Base-by-base conservation (phyloP, 2,329 filamentous ascomycete genomes). In the Myriosclerotinia curreyana region DNA sequence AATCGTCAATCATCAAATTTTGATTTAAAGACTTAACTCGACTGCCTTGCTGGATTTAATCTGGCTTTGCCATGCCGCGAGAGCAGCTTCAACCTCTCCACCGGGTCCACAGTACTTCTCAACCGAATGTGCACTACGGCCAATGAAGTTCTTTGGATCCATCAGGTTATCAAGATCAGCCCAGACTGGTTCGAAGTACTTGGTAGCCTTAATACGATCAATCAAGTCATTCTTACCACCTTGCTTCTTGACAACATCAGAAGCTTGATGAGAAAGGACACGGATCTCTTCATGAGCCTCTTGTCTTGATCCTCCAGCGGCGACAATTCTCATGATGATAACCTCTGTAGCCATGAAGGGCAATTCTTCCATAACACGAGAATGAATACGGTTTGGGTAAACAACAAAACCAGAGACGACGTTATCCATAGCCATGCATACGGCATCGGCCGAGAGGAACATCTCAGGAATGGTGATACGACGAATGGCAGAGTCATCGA, bases 241-340 rank as follows among this genome's bases (percentile, higher is more conserved):
- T 75, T 89, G 79, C 71, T 85, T 82, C 79, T 90, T 90, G n/a
- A 92, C 88, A 14, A 88, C 86, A 40, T 82, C 80, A 51, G 82
- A 84, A 0, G 92, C 91, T 77, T 96, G 81, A 78, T 92, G 89
- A 2, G 84, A 90, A 52, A 96, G 82, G 1, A 96, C 89, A 9
- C 89, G 88, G 72, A 96, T 93, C 76, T 94, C 80, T 78, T 96
- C 92, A 77, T 96, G 92, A 1, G 91, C 89, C 63, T 93, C 90
- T 75, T 96, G 91, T 59, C 92, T 81, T 12, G 85, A 90, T 36
- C 80, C 83, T 40, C 90, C 91, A 72, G 87, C 83, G 64, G 86
- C 84, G 36, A 88, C 85, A 64, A 94, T 81, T 69, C 85, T 86
- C 90, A 96, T 92, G 75, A 93, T 90, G 74, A 92, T 87, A 69